Percentiles rank a stretch among this genome's conserved stretches.
These are phyloP conservation scores for Colletotrichum sp. DNA, from an alignment of 2,329 filamentous ascomycete species.

Conservation along the genomic window DNA sequence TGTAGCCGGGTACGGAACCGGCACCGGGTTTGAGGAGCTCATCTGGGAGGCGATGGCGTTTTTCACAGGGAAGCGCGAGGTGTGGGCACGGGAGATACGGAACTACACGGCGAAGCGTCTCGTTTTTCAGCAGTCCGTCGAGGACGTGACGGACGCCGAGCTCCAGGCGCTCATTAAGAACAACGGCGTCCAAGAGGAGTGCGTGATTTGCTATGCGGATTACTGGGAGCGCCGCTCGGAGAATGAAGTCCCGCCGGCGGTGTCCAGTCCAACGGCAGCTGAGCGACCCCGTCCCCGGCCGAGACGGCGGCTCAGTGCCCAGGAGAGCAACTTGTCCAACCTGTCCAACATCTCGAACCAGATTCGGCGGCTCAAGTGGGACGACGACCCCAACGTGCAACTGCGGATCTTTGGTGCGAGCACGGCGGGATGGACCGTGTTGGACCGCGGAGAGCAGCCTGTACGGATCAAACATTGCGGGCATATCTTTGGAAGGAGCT, in stretches of 20 bases:
- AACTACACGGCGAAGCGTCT: not conserved
- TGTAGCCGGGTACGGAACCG: not conserved
- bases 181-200: not conserved
- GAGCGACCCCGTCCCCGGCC: not conserved
- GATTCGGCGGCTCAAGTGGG: not conserved
- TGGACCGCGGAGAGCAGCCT: not conserved
- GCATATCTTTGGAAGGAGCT: constrained; percentile 1
- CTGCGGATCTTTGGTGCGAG: not conserved
- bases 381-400: not conserved
- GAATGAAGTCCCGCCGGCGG: not conserved
- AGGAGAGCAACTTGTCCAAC: not conserved
- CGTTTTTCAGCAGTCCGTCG: not conserved
- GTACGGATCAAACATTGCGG: not conserved
- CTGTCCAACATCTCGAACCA: not conserved
- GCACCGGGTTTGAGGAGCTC: not conserved
- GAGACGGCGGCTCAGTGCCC: not conserved
- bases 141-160: not conserved
- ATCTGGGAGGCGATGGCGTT: not conserved
- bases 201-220: not conserved
- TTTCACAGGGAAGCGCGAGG: not conserved
- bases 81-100: not conserved
- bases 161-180: not conserved
- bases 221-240: not conserved
- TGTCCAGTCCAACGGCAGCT: not conserved
- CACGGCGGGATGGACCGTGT: not conserved